Conservation (phyloP, 768 basidiomycete genomes). For the Tylopilus balloui region DNA sequence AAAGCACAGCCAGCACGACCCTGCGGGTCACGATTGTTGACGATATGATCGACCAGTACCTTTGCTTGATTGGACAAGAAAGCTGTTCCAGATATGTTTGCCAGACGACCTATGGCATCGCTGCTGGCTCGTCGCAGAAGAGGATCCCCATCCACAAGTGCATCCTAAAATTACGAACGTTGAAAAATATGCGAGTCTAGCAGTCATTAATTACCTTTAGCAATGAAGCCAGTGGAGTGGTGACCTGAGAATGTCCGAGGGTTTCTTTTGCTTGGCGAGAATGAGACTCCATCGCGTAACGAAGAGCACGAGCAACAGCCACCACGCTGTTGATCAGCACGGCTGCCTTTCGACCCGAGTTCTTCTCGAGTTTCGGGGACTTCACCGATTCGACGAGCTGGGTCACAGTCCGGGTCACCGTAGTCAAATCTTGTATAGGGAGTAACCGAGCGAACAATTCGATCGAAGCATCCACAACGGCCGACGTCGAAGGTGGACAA, state of each 20-base stretch:
- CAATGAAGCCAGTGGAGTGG: conserved; percentile 58
- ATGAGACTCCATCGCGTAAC: conserved; percentile 47
- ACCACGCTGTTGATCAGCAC: conserved; percentile 76
- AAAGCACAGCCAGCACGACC: conserved; percentile 91
- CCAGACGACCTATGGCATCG: conserved; percentile 84
- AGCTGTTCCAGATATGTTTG: conserved; percentile 73
- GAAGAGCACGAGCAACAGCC: conserved; percentile 67
- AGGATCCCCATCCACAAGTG: conserved; percentile 74
- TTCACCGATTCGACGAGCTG: conserved; percentile 61
- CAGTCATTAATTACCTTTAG: conserved; percentile 59
- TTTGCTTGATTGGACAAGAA: conserved; percentile 88
- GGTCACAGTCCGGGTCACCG: conserved; percentile 50
- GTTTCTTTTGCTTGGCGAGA: conserved; percentile 60
- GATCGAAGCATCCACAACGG: conserved; percentile 87
- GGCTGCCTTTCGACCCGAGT: conserved; percentile 81
- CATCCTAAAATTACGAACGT: conserved; percentile 46
- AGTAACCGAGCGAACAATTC: conserved; percentile 78
- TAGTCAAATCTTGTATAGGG: conserved; percentile 66
- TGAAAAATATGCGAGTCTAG: conserved; percentile 8
- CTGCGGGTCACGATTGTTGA: conserved; percentile 89
- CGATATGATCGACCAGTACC: conserved; percentile 86
- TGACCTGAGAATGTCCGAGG: conserved; percentile 62
- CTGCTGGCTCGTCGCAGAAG: conserved; percentile 75
- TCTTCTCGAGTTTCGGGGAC: conserved; percentile 81
- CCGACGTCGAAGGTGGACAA: conserved; percentile 71